Conservation (phyloP, 1,139 yeast species). For the Wickerhamiella infanticola region DNA sequence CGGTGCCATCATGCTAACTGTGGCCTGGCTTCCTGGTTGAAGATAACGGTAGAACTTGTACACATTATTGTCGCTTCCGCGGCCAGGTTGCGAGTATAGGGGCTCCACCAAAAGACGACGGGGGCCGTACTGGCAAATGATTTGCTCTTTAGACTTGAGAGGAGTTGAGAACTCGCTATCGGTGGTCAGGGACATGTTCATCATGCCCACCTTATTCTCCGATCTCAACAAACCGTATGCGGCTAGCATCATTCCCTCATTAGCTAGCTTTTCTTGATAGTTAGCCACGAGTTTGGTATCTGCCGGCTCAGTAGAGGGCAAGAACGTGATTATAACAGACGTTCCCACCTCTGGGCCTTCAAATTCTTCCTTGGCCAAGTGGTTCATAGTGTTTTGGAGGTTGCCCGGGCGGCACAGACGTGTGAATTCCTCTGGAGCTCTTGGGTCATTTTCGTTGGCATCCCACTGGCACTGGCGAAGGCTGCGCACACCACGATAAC, state of each 20-base stretch:
- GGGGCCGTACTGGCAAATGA: slow-evolving; percentile 85
- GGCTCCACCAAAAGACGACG: slow-evolving; percentile 82
- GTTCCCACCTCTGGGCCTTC: slow-evolving; percentile 52
- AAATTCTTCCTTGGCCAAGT: slow-evolving; percentile 39
- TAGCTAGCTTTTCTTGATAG: slow-evolving; percentile 35
- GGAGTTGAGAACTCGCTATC: slow-evolving; percentile 78
- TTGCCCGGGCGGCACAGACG: slow-evolving; percentile 60
- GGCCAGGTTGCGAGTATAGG: slow-evolving; percentile 56
- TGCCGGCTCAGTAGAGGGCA: slow-evolving; percentile 28
- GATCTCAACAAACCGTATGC: slow-evolving; percentile 64
- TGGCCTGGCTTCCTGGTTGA: slow-evolving; percentile 57
- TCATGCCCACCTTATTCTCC: slow-evolving; percentile 74
- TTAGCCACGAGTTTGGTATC: slow-evolving; percentile 40
- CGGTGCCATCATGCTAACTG: slow-evolving; percentile 89
- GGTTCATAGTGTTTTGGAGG: slow-evolving; percentile 63
- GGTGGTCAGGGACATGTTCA: slow-evolving; percentile 65
- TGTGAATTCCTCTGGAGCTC: slow-evolving; percentile 66
- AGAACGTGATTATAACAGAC: slow-evolving; percentile 42
- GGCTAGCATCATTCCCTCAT: slow-evolving; percentile 34
- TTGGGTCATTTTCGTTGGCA: slow-evolving; percentile 61
- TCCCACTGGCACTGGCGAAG: slow-evolving; percentile 78
- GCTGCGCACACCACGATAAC: slow-evolving; percentile 79
- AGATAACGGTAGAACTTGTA: slow-evolving; percentile 75
- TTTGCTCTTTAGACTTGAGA: slow-evolving; percentile 58
- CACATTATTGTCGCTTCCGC: slow-evolving; percentile 68